A percentile compares a stretch with the other conserved stretches of the same genome.
phyloP scores from a whole-genome alignment of 179 eudicot species.

The Camellia oleifera region DNA sequence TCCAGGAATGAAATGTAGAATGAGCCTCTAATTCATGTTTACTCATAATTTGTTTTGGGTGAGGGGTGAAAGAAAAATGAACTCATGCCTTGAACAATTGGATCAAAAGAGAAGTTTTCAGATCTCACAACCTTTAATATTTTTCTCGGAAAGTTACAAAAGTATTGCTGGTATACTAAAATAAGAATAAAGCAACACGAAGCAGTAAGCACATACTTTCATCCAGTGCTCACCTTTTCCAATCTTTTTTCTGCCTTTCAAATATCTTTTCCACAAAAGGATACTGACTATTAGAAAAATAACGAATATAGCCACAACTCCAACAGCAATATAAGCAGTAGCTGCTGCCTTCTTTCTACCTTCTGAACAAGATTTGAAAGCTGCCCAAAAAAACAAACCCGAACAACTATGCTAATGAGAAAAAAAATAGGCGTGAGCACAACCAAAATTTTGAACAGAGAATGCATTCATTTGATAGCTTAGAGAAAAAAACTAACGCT shows the following conservation, averaged over 20 bases:
- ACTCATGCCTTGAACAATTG: not conserved
- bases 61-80: not conserved
- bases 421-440: not conserved
- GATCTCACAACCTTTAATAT: not conserved
- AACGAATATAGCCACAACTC: constrained; percentile 26
- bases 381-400: constrained; percentile 25
- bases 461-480: constrained; percentile 1
- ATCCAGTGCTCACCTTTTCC: constrained; percentile 23
- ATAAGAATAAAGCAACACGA: not conserved
- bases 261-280: constrained; percentile 49
- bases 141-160: not conserved
- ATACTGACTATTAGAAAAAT: constrained; percentile 25
- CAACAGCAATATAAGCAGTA: constrained; percentile 32
- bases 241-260: constrained; percentile 24
- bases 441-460: not conserved
- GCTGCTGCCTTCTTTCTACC: constrained; percentile 26
- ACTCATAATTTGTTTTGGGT: not conserved
- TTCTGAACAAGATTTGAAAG: constrained; percentile 34
- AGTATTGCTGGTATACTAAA: not conserved
- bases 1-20: not conserved
- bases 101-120: not conserved
- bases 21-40: not conserved
- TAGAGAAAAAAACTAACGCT: not conserved
- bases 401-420: not conserved
- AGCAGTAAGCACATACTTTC: not conserved